phyloP scores from a whole-genome alignment of 139 green algal species.

The Coccomyxa sp. region DNA sequence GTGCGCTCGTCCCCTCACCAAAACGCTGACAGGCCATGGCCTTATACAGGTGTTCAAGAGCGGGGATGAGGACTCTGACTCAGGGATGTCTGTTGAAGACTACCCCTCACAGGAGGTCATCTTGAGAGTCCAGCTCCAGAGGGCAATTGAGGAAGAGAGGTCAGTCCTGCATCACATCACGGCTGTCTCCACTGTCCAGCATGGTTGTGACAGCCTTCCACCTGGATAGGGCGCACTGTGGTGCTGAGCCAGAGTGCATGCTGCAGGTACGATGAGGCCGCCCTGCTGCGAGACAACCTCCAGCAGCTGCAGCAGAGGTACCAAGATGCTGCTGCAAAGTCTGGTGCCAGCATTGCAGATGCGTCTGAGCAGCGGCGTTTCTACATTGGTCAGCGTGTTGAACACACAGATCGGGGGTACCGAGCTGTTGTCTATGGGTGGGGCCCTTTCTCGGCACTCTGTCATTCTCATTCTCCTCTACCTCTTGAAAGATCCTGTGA shows the following conservation, averaged over 20 bases:
- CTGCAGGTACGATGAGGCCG: constrained; percentile 65
- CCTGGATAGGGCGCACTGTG: not conserved
- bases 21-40: no score
- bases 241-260: not conserved
- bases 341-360: constrained; percentile 9
- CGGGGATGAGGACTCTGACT: not conserved
- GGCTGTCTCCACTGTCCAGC: not conserved
- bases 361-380: constrained; percentile 21
- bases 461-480: not conserved
- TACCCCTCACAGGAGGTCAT: constrained; percentile 48
- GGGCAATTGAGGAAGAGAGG: constrained; percentile 55
- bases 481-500: not conserved
- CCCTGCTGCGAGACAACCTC: constrained; percentile 62
- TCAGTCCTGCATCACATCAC: constrained; percentile 8
- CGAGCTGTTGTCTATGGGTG: constrained; percentile 63
- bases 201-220: not conserved
- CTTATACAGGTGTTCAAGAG: not conserved
- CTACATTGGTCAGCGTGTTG: constrained; percentile 65
- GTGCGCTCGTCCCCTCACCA: no score
- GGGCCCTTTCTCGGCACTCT: not conserved
- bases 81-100: constrained; percentile 26
- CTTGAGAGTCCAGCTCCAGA: constrained; percentile 56
- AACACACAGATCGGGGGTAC: constrained; percentile 51
- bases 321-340: constrained; percentile 27
- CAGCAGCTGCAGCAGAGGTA: constrained; percentile 43